Evolutionary conservation across 208 protist genomes (phyloP).

Genomic region (Leishmania mexicana): DNA sequence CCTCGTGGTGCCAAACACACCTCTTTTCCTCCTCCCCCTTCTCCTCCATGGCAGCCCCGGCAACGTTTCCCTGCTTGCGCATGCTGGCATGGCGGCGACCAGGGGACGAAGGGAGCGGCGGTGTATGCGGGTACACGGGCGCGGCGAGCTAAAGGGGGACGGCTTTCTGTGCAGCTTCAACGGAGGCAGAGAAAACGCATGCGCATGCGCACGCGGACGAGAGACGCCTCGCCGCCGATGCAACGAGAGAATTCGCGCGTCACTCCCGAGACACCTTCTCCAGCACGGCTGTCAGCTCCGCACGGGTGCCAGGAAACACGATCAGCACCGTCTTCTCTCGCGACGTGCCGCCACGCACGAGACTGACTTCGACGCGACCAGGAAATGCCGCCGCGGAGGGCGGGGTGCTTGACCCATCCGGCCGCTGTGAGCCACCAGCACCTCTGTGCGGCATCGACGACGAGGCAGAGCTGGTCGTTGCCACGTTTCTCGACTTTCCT

Average conservation of each 20-base stretch:
- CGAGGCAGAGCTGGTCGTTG: background rate
- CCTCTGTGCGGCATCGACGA: background rate
- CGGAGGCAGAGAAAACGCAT: background rate
- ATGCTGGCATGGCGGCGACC: background rate
- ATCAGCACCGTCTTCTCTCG: constrained; percentile 62
- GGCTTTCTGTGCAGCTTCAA: background rate
- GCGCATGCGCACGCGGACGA: background rate
- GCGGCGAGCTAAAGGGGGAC: background rate
- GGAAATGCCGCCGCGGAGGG: background rate
- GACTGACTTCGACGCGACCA: constrained; percentile 44
- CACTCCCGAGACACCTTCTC: constrained; percentile 35
- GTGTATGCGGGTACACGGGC: background rate
- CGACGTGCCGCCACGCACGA: constrained; percentile 61
- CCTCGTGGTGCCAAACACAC: background rate
- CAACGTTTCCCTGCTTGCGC: background rate
- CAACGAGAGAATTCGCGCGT: background rate
- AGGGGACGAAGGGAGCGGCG: background rate
- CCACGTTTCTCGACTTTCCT: constrained; percentile 14
- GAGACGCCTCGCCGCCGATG: background rate
- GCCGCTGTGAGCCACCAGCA: background rate
- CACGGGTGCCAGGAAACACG: constrained; percentile 56
- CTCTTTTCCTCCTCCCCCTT: background rate
- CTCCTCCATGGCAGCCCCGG: background rate
- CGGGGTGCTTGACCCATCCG: background rate
- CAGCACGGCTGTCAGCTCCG: constrained; percentile 55